These are phyloP conservation scores for Entomophthora muscae DNA, from an alignment of 371 early-diverging fungal species.

Conservation along the genomic window DNA sequence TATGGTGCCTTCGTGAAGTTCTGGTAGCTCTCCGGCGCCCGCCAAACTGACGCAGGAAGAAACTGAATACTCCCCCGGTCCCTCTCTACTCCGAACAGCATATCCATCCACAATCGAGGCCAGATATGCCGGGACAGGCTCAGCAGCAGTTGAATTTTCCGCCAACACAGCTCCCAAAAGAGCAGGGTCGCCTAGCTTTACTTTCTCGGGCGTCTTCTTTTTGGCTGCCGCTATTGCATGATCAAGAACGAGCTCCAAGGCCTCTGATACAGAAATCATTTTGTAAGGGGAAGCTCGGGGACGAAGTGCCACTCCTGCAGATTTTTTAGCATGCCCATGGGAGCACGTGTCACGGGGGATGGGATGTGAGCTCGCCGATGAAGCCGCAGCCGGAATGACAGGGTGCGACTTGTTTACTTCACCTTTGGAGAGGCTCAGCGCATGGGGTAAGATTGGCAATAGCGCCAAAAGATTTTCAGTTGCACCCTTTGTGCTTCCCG, in stretches of 20 bases:
- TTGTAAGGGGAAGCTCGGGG: conserved; percentile 67
- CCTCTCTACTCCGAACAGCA: conserved; percentile 65
- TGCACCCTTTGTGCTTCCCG: conserved; percentile 75
- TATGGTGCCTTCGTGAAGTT: conserved; percentile 32
- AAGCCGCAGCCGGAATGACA: conserved; percentile 75
- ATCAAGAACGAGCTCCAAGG: conserved; percentile 30
- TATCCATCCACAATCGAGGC: conserved; percentile 89
- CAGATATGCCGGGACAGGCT: conserved; percentile 67
- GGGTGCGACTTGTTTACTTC: conserved; percentile 30
- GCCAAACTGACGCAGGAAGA: conserved; percentile 33
- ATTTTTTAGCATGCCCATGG: conserved; percentile 69
- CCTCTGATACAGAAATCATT: conserved; percentile 49
- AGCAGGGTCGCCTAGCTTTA: background rate
- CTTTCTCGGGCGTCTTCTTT: background rate
- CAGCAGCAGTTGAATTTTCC: conserved; percentile 45
- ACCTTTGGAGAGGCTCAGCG: conserved; percentile 45
- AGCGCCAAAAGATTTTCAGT: conserved; percentile 62
- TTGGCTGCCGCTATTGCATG: conserved; percentile 11
- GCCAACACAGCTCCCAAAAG: conserved; percentile 45
- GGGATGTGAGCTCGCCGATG: conserved; percentile 73
- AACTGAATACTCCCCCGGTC: conserved; percentile 58
- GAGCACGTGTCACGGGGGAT: conserved; percentile 35
- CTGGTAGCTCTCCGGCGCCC: background rate
- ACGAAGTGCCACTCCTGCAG: conserved; percentile 33
- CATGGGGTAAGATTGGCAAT: conserved; percentile 54